Base-by-base conservation (phyloP, 192 early-diverging fungal species). In the Backusella sp. region DNA sequence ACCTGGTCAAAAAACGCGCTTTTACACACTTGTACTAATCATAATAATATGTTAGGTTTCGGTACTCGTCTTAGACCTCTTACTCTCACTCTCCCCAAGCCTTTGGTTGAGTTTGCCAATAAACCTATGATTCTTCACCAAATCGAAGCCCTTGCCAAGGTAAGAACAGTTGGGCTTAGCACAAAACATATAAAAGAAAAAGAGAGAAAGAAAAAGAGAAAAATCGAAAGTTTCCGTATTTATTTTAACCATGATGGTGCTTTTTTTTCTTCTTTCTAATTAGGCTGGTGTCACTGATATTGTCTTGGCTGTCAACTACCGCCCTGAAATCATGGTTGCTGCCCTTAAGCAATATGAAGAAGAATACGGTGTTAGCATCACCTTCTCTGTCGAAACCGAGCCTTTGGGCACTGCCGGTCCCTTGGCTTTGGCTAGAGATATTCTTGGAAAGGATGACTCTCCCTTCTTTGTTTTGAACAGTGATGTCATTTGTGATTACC, bases 401-500 rank as follows among this genome's bases (percentile, higher is more conserved):
- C 98, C 98, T 34, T 88, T 99, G 19, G 98, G 96, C 56, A 99
- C 97, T 30, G 91, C 92, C 74, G 98, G 98, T 36, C 98, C 98
- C 4, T 86, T 99, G 49, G 98, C 98, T 41, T 90, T 99, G 66
- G 98, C 98, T 62, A 85, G 91, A 67, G 93, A 95, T 37, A 93
- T 99, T 68, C 92, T 99, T 34, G 87, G 86, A 82, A 96, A 94
- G 86, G 96, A 98, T 84, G 89, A 94, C 73, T 88, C 90, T 62
- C 96, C 96, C 21, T 99, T 99, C 90, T 99, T 99, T 89, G 98
- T 99, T 32, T 90, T 99, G 52, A 99, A 99, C 90, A 93, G 92
- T 78, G 98, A 99, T 87, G 95, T 99, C 30, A 99, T 96, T 68
- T 99, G 98, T 87, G 98, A 98, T 59, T 99, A 96, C 85, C 98